Evolutionary conservation across 331 rosid genomes (phyloP).

Genomic region (Arachis monticola): DNA sequence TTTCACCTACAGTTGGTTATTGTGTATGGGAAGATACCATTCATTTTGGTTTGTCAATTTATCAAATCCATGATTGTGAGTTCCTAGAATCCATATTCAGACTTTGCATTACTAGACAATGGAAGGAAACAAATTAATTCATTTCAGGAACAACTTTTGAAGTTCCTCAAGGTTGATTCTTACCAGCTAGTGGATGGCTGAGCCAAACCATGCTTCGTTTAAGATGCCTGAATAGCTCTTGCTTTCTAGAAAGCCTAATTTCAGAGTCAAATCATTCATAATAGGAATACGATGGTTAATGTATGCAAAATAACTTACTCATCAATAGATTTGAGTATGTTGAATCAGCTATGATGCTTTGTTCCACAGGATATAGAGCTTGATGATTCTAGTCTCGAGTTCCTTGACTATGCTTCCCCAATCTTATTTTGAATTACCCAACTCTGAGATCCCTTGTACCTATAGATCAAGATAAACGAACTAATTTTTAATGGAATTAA

Average conservation of each 20-base stretch:
- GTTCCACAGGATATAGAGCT: slow-evolving; percentile 19
- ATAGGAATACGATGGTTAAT: slow-evolving; percentile 12
- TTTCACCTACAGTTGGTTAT: too few relatives aligned
- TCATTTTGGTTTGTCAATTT: background rate
- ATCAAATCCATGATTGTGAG: background rate
- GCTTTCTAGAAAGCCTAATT: background rate
- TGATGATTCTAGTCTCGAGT: background rate
- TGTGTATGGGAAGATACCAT: background rate
- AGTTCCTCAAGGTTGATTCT: slow-evolving; percentile 9
- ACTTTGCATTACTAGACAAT: background rate
- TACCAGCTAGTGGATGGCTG: slow-evolving; percentile 24
- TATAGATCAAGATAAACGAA: slow-evolving; percentile 40
- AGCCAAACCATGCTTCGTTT: slow-evolving; percentile 11
- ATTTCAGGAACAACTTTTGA: slow-evolving; percentile 12
- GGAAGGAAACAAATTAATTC: background rate
- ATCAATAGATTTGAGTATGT: slow-evolving; percentile 3
- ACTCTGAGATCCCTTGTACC: slow-evolving; percentile 26
- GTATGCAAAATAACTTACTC: slow-evolving; percentile 13
- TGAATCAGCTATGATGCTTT: slow-evolving; percentile 7
- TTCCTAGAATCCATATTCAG: background rate
- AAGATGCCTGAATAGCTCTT: background rate
- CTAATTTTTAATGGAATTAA: slow-evolving; percentile 32
- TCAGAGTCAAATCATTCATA: background rate
- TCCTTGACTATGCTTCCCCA: background rate
- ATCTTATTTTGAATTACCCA: slow-evolving; percentile 11